Percentiles rank a stretch among this genome's conserved stretches.
Evolutionary conservation across 345 rosid species (phyloP).

Genomic region (Sisymbrium altissimum): DNA sequence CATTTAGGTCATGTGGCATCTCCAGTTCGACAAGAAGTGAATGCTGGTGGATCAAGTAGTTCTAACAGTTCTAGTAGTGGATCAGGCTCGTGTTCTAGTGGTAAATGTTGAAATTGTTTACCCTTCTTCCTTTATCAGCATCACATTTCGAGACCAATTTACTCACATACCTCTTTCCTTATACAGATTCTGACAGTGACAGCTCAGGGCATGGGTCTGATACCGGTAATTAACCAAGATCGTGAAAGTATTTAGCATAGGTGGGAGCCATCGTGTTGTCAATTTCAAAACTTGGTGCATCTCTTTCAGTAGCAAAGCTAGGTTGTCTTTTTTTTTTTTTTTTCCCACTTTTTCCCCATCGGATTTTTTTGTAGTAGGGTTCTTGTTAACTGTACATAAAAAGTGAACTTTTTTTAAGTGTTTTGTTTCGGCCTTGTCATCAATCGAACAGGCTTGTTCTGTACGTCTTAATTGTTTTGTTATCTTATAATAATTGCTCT

Average conservation of each 20-base stretch:
- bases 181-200: conserved; percentile 34
- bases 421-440: conserved; percentile 13
- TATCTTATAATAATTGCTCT: not conserved
- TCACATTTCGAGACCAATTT: not conserved
- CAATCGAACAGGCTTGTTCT: conserved; percentile 9
- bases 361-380: conserved; percentile 28
- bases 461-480: not conserved
- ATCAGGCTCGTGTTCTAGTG: conserved; percentile 38
- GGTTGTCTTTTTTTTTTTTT: not conserved
- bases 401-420: not conserved
- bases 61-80: conserved; percentile 40
- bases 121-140: not conserved
- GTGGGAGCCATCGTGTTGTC: conserved; percentile 15
- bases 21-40: conserved; percentile 17
- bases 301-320: conserved; percentile 17
- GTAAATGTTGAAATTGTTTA: conserved; percentile 17
- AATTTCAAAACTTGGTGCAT: conserved; percentile 16
- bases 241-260: conserved; percentile 31
- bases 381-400: conserved; percentile 32
- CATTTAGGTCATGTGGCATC: conserved; percentile 16
- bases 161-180: not conserved
- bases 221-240: conserved; percentile 25
- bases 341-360: not conserved
- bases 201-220: conserved; percentile 30
- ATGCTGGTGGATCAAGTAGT: conserved; percentile 32